Evolutionary conservation across 2,329 filamentous ascomycete species (phyloP).

Genomic region (Fusarium floridanum): DNA sequence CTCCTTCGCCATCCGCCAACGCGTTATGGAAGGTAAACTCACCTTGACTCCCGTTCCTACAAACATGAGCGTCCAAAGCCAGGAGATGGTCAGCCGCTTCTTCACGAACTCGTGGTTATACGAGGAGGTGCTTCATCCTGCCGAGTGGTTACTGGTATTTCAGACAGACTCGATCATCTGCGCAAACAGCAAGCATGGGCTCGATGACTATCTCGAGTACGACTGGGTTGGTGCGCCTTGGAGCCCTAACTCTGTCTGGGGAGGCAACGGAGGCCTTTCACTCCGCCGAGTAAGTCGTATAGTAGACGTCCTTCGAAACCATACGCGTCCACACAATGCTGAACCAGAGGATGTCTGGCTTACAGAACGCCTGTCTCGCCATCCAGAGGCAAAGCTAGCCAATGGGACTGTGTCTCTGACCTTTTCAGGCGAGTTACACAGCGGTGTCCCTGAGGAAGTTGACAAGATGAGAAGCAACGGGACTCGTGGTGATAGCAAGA

Average conservation of each 20-base stretch:
- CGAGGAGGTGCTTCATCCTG: conserved; percentile 60
- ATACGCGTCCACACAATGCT: conserved; percentile 57
- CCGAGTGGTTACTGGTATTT: conserved; percentile 68
- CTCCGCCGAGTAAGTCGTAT: conserved; percentile 66
- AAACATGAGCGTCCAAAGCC: conserved; percentile 63
- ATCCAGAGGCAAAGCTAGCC: conserved; percentile 62
- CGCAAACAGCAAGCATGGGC: conserved; percentile 61
- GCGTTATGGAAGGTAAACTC: conserved; percentile 60
- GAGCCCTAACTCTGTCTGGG: conserved; percentile 57
- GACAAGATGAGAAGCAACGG: conserved; percentile 42
- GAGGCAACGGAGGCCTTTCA: conserved; percentile 66
- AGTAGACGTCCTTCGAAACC: conserved; percentile 63
- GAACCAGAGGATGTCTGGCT: conserved; percentile 71
- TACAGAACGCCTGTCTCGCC: conserved; percentile 63
- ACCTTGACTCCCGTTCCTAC: conserved; percentile 64
- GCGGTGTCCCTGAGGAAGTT: conserved; percentile 46
- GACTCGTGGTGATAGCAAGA: conserved; percentile 49
- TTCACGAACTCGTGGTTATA: conserved; percentile 67
- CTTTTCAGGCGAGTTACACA: conserved; percentile 65
- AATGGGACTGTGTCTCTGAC: conserved; percentile 63
- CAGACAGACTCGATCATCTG: conserved; percentile 69
- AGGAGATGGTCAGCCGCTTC: conserved; percentile 66
- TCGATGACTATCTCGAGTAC: conserved; percentile 65
- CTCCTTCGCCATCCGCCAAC: conserved; percentile 60
- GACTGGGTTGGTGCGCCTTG: conserved; percentile 68